Evolutionary conservation across 139 green algal genomes (phyloP).

Genomic region (Spirogloea muscicola): DNA sequence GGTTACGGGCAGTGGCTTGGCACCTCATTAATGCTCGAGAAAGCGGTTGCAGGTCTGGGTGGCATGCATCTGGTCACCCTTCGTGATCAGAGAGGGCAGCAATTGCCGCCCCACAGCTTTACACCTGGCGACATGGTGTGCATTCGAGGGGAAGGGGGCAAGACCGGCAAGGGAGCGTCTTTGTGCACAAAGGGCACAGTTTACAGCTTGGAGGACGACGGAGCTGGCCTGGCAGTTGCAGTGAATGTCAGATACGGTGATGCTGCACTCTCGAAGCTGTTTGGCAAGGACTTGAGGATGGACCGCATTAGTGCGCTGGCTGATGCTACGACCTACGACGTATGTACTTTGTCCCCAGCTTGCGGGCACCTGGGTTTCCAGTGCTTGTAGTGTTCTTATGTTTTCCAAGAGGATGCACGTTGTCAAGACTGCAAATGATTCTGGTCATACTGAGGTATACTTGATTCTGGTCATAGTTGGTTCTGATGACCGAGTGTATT

Average conservation of each 20-base stretch:
- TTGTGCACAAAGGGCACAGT: background rate
- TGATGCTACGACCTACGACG: constrained; percentile 33
- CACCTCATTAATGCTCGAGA: background rate
- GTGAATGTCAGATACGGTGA: constrained; percentile 5
- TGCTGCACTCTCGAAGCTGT: constrained; percentile 17
- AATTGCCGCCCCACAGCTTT: background rate
- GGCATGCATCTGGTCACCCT: constrained; percentile 7
- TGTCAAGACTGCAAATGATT: too few relatives aligned
- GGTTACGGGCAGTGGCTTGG: too few relatives aligned
- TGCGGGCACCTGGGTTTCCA: background rate
- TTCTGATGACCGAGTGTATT: too few relatives aligned
- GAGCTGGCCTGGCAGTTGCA: background rate
- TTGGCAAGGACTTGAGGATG: constrained; percentile 20
- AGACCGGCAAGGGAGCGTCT: background rate
- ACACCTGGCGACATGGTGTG: constrained; percentile 7
- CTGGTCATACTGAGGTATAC: too few relatives aligned
- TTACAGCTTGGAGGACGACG: background rate
- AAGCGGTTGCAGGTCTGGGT: constrained; percentile 2
- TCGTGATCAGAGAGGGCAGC: background rate
- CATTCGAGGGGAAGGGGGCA: background rate
- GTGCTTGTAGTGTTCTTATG: too few relatives aligned
- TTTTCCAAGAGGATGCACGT: too few relatives aligned
- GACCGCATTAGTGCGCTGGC: constrained; percentile 10
- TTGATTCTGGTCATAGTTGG: too few relatives aligned
- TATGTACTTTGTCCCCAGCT: background rate